Conservation (phyloP, 1,284 basidiomycete genomes). For the Cryptococcus floricola region DNA sequence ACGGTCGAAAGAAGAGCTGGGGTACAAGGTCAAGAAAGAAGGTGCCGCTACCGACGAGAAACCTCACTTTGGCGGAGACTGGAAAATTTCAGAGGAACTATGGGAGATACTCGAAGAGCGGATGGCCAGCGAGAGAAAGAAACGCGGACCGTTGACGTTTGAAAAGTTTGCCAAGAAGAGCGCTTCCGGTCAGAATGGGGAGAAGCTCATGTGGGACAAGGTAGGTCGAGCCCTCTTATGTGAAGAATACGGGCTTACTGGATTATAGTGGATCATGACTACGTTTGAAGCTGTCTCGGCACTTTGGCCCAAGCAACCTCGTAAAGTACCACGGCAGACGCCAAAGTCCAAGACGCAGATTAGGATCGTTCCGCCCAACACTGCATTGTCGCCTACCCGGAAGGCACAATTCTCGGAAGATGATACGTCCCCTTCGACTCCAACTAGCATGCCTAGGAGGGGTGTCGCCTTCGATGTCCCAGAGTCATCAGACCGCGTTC, state of each 20-base stretch:
- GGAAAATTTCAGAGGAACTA: conserved; percentile 43
- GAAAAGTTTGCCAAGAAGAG: conserved; percentile 35
- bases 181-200: conserved; percentile 29
- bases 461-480: too few species aligned
- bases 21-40: conserved; percentile 25
- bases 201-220: conserved; percentile 50
- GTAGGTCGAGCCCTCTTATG: conserved; percentile 18
- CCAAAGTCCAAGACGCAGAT: too few species aligned
- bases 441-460: too few species aligned
- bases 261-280: conserved; percentile 67
- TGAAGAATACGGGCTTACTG: conserved; percentile 5
- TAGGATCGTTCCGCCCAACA: too few species aligned
- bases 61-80: conserved; percentile 40
- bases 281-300: conserved; percentile 72
- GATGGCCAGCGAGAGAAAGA: conserved; percentile 50
- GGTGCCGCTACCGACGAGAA: conserved; percentile 9
- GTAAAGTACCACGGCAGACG: too few species aligned
- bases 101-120: conserved; percentile 42
- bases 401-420: too few species aligned
- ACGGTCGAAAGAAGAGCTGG: conserved; percentile 38
- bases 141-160: conserved; percentile 35
- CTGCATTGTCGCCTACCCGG: too few species aligned
- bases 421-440: too few species aligned
- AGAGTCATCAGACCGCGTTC: too few species aligned
- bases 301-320: conserved; percentile 39